A percentile compares a stretch with the other conserved stretches of the same genome.
phyloP scores from a whole-genome alignment of 2,329 filamentous ascomycete species.

The Ophiostoma ulmi region DNA sequence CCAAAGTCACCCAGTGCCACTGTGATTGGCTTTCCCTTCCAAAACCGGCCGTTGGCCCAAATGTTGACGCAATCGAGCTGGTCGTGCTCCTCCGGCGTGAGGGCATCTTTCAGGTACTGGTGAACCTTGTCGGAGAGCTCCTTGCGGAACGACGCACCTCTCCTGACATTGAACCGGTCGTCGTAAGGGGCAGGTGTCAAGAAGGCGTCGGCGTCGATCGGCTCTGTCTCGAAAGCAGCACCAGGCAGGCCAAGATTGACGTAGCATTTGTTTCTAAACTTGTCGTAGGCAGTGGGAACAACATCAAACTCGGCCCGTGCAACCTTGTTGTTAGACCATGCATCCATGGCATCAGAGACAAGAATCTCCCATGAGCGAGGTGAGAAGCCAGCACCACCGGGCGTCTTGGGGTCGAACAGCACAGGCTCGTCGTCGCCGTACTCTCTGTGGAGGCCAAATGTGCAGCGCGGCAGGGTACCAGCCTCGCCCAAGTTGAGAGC shows the following conservation, averaged over 20 bases:
- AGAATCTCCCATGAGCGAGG: not conserved
- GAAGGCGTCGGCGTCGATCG: not conserved
- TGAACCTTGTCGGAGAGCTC: not conserved
- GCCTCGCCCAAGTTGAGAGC: not conserved
- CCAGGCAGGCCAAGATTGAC: not conserved
- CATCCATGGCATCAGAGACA: not conserved
- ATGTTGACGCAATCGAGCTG: slow-evolving; percentile 4
- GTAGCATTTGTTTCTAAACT: not conserved
- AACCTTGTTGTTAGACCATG: not conserved
- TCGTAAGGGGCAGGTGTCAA: not conserved
- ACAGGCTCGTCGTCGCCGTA: not conserved
- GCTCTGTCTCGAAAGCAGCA: not conserved
- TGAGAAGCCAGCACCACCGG: slow-evolving; percentile 17
- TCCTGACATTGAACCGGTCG: not conserved
- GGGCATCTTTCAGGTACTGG: not conserved
- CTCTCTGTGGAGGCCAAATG: slow-evolving; percentile 4
- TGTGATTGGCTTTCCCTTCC: not conserved
- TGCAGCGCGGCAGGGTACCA: slow-evolving; percentile 13
- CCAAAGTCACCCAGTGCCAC: not conserved
- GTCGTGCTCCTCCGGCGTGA: not conserved
- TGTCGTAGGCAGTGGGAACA: not conserved
- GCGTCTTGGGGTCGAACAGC: not conserved
- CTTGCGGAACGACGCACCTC: not conserved
- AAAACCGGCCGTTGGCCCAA: slow-evolving; percentile 16
- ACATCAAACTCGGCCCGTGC: slow-evolving; percentile 1